Evolutionary conservation across 179 eudicot species (phyloP).

Genomic region (Heliamphora pulchella): DNA sequence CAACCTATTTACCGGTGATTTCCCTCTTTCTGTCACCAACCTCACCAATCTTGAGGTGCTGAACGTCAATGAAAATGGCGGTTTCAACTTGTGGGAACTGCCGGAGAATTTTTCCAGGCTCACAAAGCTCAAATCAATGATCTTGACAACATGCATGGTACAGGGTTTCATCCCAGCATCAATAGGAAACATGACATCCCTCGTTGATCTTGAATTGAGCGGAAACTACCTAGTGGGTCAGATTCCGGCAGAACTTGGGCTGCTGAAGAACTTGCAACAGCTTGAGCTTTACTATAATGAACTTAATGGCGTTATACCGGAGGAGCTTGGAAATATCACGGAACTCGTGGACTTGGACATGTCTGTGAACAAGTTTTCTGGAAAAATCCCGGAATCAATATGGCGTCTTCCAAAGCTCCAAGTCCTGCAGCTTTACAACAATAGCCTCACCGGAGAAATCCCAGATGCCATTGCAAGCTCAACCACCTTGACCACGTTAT

Average conservation of each 20-base stretch:
- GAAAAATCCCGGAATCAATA: constrained; percentile 63
- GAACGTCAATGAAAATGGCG: constrained; percentile 59
- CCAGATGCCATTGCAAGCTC: constrained; percentile 55
- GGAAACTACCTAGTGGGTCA: constrained; percentile 59
- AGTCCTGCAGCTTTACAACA: constrained; percentile 76
- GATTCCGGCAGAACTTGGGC: constrained; percentile 68
- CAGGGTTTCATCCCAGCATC: constrained; percentile 50
- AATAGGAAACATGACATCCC: constrained; percentile 69
- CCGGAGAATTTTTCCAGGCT: constrained; percentile 50
- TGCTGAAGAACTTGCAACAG: constrained; percentile 48
- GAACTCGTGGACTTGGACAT: constrained; percentile 67
- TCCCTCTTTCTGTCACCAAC: constrained; percentile 67
- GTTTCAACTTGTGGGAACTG: constrained; percentile 55
- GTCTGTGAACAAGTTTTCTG: constrained; percentile 68
- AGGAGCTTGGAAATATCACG: constrained; percentile 72
- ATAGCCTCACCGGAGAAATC: constrained; percentile 64
- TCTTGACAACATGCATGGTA: constrained; percentile 53
- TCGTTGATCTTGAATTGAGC: constrained; percentile 69
- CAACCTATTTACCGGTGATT: constrained; percentile 60
- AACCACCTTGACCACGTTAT: constrained; percentile 43
- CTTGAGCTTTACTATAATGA: constrained; percentile 79
- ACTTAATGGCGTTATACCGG: constrained; percentile 63
- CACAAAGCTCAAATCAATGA: constrained; percentile 42
- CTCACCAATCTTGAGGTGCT: constrained; percentile 56
- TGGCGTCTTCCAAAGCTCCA: constrained; percentile 62